phyloP scores from a whole-genome alignment of 2,329 filamentous ascomycete species.

The Hymenoscyphus linearis region DNA sequence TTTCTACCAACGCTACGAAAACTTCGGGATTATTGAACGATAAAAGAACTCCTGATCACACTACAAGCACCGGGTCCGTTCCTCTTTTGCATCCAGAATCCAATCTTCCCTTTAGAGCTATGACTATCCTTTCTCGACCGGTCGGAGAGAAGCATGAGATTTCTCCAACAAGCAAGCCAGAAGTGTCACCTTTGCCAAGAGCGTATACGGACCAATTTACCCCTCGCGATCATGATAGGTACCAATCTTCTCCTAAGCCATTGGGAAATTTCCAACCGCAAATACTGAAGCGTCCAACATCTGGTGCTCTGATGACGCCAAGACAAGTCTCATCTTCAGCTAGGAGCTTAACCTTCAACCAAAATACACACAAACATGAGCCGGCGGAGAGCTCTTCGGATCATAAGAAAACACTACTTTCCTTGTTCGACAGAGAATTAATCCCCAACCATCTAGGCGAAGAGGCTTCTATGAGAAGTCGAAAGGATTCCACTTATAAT shows the following conservation, averaged over 20 bases:
- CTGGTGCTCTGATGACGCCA: conserved; percentile 31
- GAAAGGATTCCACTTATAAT: conserved; percentile 12
- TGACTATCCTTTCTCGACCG: conserved; percentile 27
- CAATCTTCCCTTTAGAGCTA: conserved; percentile 27
- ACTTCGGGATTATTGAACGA: conserved; percentile 18
- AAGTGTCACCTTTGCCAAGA: conserved; percentile 2
- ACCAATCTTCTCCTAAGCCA: conserved; percentile 15
- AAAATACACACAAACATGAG: conserved; percentile 31
- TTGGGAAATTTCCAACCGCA: conserved; percentile 45
- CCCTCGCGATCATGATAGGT: not conserved
- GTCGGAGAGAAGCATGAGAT: conserved; percentile 16
- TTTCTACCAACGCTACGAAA: conserved; percentile 18
- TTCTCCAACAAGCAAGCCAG: conserved; percentile 1
- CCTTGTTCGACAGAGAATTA: conserved; percentile 26
- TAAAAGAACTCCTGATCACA: conserved; percentile 19
- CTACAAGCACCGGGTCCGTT: conserved; percentile 12
- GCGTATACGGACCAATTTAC: conserved; percentile 9
- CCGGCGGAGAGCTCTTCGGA: conserved; percentile 36
- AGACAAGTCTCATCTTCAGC: conserved; percentile 7
- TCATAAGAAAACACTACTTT: conserved; percentile 41
- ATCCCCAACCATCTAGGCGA: conserved; percentile 6
- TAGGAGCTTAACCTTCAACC: conserved; percentile 16
- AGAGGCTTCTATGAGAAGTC: conserved; percentile 10
- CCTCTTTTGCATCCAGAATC: conserved; percentile 24
- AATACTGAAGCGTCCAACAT: conserved; percentile 45